Evolutionary conservation across 1,284 basidiomycete species (phyloP).

Genomic region (Vanrija humicola): DNA sequence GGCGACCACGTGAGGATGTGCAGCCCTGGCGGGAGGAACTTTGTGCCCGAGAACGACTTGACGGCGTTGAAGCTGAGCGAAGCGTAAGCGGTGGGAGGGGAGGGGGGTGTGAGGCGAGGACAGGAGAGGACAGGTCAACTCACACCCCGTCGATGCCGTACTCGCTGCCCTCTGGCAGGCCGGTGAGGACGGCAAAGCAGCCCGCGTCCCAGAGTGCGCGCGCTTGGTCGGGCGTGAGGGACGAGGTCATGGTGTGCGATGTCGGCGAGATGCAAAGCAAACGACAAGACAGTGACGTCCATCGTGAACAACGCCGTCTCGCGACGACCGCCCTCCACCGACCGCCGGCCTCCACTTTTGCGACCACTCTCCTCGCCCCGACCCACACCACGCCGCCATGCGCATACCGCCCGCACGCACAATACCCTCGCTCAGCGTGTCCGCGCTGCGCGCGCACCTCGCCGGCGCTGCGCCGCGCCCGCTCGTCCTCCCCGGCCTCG

Average conservation of each 20-base stretch:
- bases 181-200: constrained; percentile 43
- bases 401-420: too few species aligned
- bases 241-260: neutral
- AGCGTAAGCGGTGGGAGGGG: neutral
- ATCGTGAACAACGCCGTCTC: too few species aligned
- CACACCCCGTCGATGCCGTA: constrained; percentile 47
- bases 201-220: constrained; percentile 44
- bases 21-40: constrained; percentile 47
- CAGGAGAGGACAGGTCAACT: constrained; percentile 9
- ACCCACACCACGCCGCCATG: neutral
- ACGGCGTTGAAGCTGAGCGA: constrained; percentile 30
- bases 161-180: constrained; percentile 40
- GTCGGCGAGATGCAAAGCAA: neutral
- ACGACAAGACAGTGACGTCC: too few species aligned
- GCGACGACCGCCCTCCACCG: too few species aligned
- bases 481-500: constrained; percentile 26
- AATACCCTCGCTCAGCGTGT: constrained; percentile 5
- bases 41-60: constrained; percentile 39
- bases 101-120: neutral
- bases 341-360: neutral
- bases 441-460: constrained; percentile 26
- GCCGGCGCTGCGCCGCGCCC: constrained; percentile 6
- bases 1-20: constrained; percentile 41
- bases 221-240: constrained; percentile 40
- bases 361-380: neutral